Evolutionary conservation across 768 basidiomycete genomes (phyloP).

Genomic region (Polyporus arcularius): DNA sequence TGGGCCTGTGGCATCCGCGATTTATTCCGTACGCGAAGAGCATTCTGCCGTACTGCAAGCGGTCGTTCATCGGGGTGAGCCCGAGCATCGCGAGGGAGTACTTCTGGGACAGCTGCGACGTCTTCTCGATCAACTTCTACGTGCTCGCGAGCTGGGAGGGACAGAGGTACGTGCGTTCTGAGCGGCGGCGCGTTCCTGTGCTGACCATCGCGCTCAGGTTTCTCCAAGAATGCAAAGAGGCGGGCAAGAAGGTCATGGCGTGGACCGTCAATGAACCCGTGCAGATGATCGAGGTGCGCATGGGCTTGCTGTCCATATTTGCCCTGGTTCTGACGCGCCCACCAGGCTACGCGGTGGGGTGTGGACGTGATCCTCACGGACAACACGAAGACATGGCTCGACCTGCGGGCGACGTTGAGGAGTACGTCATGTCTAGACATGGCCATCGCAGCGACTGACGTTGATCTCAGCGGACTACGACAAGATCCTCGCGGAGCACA

Average conservation of each 20-base stretch:
- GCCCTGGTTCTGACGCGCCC: slow-evolving; percentile 1
- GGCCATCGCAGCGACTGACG: no score
- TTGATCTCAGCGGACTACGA: slow-evolving; percentile 60
- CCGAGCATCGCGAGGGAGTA: slow-evolving; percentile 74
- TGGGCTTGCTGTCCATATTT: background rate
- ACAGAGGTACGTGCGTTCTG: slow-evolving; percentile 26
- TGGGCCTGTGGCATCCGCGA: slow-evolving; percentile 90
- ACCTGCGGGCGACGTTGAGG: slow-evolving; percentile 31
- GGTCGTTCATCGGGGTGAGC: slow-evolving; percentile 83
- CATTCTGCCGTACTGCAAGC: slow-evolving; percentile 77
- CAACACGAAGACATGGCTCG: slow-evolving; percentile 40
- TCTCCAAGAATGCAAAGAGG: slow-evolving; percentile 71
- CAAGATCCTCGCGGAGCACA: slow-evolving; percentile 58
- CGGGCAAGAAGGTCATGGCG: slow-evolving; percentile 87
- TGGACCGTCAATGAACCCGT: slow-evolving; percentile 95
- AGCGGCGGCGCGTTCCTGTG: slow-evolving; percentile 55
- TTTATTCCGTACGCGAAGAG: slow-evolving; percentile 79
- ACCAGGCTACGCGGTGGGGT: slow-evolving; percentile 61
- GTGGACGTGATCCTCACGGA: slow-evolving; percentile 51
- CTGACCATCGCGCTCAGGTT: slow-evolving; percentile 46
- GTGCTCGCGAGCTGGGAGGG: slow-evolving; percentile 74
- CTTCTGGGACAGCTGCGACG: slow-evolving; percentile 87
- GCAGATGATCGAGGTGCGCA: slow-evolving; percentile 85
- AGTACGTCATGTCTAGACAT: background rate
- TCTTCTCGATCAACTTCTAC: slow-evolving; percentile 83